These are phyloP conservation scores for Neofusicoccum parvum DNA, from an alignment of 2,329 filamentous ascomycete genomes.

Conservation along the genomic window DNA sequence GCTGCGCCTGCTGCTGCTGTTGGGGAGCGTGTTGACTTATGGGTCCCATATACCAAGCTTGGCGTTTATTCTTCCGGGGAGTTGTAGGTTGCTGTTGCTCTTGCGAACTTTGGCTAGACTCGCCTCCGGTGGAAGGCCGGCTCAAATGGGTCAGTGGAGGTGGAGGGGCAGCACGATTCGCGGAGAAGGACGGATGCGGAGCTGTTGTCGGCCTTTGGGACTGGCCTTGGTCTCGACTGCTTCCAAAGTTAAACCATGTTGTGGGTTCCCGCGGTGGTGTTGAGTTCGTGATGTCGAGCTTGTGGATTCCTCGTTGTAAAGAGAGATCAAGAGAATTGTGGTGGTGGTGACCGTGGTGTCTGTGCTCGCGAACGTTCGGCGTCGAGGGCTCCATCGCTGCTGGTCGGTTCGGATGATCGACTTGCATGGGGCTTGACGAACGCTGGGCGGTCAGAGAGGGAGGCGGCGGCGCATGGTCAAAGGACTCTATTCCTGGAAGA, in stretches of 20 bases:
- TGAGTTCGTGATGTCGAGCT: conserved; percentile 63
- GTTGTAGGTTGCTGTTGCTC: conserved; percentile 45
- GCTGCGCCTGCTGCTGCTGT: conserved; percentile 20
- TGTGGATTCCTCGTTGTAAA: conserved; percentile 66
- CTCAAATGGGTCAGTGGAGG: conserved; percentile 28
- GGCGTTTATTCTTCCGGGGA: conserved; percentile 64
- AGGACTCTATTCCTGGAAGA: conserved; percentile 88
- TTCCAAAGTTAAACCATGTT: conserved; percentile 35
- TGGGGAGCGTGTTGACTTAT: conserved; percentile 32
- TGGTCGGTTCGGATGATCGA: conserved; percentile 59
- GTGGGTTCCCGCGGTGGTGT: conserved; percentile 38
- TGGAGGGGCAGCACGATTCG: conserved; percentile 25
- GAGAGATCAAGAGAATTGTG: conserved; percentile 63
- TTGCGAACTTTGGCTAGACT: conserved; percentile 39
- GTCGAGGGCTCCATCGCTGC: conserved; percentile 38
- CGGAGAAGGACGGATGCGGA: conserved; percentile 39
- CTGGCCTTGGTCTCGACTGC: conserved; percentile 28
- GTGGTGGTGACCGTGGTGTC: conserved; percentile 20
- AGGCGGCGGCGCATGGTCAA: conserved; percentile 72
- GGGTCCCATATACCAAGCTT: conserved; percentile 71
- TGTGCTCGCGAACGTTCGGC: conserved; percentile 31
- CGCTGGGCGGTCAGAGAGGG: conserved; percentile 65
- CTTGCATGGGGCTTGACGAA: conserved; percentile 74
- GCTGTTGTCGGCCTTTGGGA: conserved; percentile 36
- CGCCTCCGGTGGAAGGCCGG: conserved; percentile 32